Conservation (phyloP, 257 asterid species). For the Orobanche coerulescens region DNA sequence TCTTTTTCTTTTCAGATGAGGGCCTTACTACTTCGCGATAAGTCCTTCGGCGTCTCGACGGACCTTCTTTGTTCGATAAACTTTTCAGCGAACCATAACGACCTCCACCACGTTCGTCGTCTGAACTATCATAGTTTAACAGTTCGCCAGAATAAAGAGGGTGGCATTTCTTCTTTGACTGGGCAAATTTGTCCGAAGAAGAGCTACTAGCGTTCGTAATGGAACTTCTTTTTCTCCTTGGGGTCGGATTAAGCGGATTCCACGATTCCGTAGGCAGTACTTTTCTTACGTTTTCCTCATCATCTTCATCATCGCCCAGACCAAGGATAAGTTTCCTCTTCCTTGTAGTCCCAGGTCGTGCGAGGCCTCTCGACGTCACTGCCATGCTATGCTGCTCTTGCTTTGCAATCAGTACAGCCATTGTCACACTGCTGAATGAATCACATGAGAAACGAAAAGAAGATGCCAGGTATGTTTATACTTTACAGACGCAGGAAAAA, state of each 20-base stretch:
- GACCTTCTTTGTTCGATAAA: constrained; percentile 15
- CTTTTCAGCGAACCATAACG: constrained; percentile 18
- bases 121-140: constrained; percentile 19
- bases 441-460: constrained; percentile 13
- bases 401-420: constrained; percentile 41
- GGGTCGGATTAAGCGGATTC: constrained; percentile 15
- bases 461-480: background rate
- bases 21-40: constrained; percentile 8
- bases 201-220: constrained; percentile 6
- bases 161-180: constrained; percentile 18
- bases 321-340: constrained; percentile 38
- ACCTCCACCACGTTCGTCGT: constrained; percentile 23
- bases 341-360: constrained; percentile 28
- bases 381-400: constrained; percentile 28
- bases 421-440: constrained; percentile 29
- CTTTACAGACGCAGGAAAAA: too few species aligned
- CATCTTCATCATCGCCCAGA: constrained; percentile 42
- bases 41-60: background rate
- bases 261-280: constrained; percentile 12
- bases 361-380: constrained; percentile 19
- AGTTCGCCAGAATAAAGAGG: constrained; percentile 24
- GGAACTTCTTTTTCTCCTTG: constrained; percentile 15
- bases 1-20: constrained; percentile 20
- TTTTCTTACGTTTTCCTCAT: constrained; percentile 17
- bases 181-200: constrained; percentile 6